Conservation (phyloP, 192 early-diverging fungal genomes). For the Gigaspora rosea region DNA sequence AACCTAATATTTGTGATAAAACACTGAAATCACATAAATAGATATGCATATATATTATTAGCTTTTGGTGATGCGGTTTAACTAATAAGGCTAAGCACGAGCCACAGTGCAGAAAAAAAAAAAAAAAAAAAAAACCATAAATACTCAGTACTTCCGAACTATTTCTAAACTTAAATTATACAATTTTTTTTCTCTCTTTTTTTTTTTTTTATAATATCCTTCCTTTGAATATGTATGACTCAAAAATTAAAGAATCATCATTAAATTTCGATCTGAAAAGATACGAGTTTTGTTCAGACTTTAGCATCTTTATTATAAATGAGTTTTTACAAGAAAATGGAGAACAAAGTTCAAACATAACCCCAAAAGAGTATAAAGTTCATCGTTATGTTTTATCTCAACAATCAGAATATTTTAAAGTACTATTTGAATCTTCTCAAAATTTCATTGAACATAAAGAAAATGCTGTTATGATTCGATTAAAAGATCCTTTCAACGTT, state of each 20-base stretch:
- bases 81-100: too few relatives aligned
- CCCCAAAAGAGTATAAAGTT: neutral
- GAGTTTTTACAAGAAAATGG: neutral
- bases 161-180: too few relatives aligned
- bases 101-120: too few relatives aligned
- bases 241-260: neutral
- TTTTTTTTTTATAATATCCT: neutral
- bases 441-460: neutral
- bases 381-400: neutral
- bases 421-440: neutral
- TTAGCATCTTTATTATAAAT: constrained; percentile 1
- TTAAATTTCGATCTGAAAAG: neutral
- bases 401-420: neutral
- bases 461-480: neutral
- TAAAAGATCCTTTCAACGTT: neutral
- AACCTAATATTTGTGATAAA: too few relatives aligned
- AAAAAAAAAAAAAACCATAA: too few relatives aligned
- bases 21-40: too few relatives aligned
- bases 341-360: neutral
- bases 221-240: neutral
- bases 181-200: too few relatives aligned
- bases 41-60: too few relatives aligned
- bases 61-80: too few relatives aligned
- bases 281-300: neutral
- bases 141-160: too few relatives aligned